These are phyloP conservation scores for Trichoderma sp. DNA, from an alignment of 2,329 filamentous ascomycete genomes.

Conservation along the genomic window DNA sequence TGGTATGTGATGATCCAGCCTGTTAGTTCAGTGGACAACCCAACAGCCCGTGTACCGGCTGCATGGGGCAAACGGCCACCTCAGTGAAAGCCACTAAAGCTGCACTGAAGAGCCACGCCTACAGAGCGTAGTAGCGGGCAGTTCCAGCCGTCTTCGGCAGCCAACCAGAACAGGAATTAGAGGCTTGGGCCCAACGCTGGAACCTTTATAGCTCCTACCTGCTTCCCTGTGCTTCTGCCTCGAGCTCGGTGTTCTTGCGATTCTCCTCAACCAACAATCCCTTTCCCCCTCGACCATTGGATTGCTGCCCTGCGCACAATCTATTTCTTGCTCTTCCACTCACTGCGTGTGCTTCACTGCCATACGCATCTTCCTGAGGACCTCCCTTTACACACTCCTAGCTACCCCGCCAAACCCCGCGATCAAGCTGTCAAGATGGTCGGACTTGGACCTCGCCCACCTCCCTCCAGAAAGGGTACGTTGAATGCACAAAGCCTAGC, in stretches of 20 bases:
- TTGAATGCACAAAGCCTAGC: constrained; percentile 28
- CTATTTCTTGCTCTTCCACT: background rate
- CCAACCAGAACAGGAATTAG: constrained; percentile 10
- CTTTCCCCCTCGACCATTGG: background rate
- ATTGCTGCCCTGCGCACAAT: background rate
- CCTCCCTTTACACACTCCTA: background rate
- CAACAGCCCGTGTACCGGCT: background rate
- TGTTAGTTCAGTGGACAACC: background rate
- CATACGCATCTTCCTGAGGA: background rate
- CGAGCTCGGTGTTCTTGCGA: background rate
- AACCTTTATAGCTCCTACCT: constrained; percentile 13
- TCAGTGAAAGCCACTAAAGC: background rate
- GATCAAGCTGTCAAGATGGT: constrained; percentile 44
- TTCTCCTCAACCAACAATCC: background rate
- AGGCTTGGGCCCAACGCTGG: background rate
- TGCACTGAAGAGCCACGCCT: background rate
- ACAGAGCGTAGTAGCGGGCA: background rate
- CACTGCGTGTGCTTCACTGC: background rate
- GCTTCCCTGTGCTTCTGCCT: background rate
- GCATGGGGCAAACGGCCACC: background rate
- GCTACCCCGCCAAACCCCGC: constrained; percentile 38
- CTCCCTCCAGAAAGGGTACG: constrained; percentile 64
- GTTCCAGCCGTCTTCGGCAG: background rate
- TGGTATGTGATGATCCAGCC: background rate
- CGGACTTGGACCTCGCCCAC: constrained; percentile 49